Percentiles rank a stretch among this genome's conserved stretches.
phyloP scores from a whole-genome alignment of 257 asterid genomes.

The Marsdenia floribunda region DNA sequence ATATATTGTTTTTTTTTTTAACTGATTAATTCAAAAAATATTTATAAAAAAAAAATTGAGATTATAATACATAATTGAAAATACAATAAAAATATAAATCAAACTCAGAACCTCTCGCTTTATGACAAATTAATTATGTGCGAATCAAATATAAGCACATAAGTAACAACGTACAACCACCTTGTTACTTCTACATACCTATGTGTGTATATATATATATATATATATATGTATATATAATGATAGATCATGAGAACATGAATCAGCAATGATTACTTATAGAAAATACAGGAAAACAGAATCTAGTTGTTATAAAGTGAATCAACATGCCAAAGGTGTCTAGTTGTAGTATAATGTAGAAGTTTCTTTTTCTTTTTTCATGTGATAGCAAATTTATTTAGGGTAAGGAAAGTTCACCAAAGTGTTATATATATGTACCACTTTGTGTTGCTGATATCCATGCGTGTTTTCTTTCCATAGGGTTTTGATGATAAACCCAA shows the following conservation, averaged over 20 bases:
- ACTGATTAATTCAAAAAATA: no score
- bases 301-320: not conserved
- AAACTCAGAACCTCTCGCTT: no score
- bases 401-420: not conserved
- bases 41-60: no score
- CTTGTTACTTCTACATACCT: not conserved
- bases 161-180: no score
- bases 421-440: not conserved
- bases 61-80: no score
- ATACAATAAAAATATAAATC: no score
- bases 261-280: constrained; percentile 17
- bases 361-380: not conserved
- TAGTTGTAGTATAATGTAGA: not conserved
- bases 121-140: no score
- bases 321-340: constrained; percentile 4
- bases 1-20: no score
- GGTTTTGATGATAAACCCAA: no score
- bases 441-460: not conserved
- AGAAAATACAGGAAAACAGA: not conserved
- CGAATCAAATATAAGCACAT: no score
- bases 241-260: constrained; percentile 16
- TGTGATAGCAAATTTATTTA: not conserved
- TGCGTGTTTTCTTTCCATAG: not conserved
- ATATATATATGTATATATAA: not conserved
- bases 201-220: not conserved